These are phyloP conservation scores for Talaromyces sp. DNA, from an alignment of 2,329 filamentous ascomycete genomes.

Conservation along the genomic window DNA sequence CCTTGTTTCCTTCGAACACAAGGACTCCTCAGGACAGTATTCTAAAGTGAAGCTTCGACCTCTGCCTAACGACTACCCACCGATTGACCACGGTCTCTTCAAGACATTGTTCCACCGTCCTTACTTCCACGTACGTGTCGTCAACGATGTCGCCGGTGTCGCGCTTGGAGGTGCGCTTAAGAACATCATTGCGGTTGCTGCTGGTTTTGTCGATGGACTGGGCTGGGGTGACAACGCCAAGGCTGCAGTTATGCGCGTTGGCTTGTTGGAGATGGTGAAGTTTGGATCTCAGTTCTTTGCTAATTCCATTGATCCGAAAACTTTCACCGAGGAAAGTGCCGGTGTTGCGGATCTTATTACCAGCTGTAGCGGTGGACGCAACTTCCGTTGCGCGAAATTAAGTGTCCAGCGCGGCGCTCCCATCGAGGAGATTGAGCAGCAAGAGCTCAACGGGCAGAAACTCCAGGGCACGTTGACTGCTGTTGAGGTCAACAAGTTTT, in stretches of 20 bases:
- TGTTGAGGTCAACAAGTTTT: conserved; percentile 82
- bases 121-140: conserved; percentile 95
- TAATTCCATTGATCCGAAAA: conserved; percentile 72
- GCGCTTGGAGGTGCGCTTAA: conserved; percentile 93
- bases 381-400: conserved; percentile 90
- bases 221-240: conserved; percentile 99
- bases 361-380: conserved; percentile 84
- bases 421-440: conserved; percentile 82
- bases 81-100: conserved; percentile 79
- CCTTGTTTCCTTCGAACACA: conserved; percentile 57
- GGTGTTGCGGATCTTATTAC: conserved; percentile 72
- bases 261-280: conserved; percentile 91
- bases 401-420: conserved; percentile 73
- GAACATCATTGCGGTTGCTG: conserved; percentile 91
- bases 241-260: conserved; percentile 96
- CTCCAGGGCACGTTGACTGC: conserved; percentile 92
- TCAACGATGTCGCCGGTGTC: conserved; percentile 92
- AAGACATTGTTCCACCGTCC: conserved; percentile 87
- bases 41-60: conserved; percentile 69
- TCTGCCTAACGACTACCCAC: conserved; percentile 76
- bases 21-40: conserved; percentile 63
- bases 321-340: conserved; percentile 79
- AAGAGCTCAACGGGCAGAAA: conserved; percentile 93
- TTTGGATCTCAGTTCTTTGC: conserved; percentile 94
- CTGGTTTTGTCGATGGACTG: conserved; percentile 90